phyloP scores from a whole-genome alignment of 441 rosid species.

The Euphorbia celastroides region DNA sequence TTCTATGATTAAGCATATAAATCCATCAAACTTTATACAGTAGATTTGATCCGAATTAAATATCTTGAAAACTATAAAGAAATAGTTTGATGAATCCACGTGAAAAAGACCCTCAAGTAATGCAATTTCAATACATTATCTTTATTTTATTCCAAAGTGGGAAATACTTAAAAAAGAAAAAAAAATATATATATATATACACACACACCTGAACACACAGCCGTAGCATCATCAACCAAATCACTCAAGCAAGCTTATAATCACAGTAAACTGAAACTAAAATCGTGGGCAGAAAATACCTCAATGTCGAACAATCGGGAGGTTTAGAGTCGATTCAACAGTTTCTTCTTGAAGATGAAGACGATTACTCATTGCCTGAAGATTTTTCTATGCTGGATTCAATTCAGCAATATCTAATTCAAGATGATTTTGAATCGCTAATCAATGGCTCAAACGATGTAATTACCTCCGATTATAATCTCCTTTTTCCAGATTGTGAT shows the following conservation, averaged over 20 bases:
- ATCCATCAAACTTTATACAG: too few relatives aligned
- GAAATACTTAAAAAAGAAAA: too few relatives aligned
- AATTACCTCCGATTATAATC: not conserved
- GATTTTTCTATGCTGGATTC: conserved; percentile 15
- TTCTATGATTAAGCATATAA: too few relatives aligned
- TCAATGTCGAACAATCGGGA: not conserved
- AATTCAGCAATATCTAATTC: conserved; percentile 20
- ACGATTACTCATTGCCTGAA: not conserved
- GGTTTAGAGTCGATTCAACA: not conserved
- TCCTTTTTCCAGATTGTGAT: conserved; percentile 4
- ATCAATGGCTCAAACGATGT: not conserved
- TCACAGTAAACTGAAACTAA: not conserved
- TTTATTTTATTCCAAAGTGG: too few relatives aligned
- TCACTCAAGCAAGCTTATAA: not conserved
- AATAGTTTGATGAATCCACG: too few relatives aligned
- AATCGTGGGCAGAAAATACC: not conserved
- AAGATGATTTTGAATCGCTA: conserved; percentile 5
- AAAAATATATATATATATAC: not conserved
- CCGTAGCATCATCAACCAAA: not conserved
- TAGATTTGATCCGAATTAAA: too few relatives aligned
- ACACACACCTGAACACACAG: not conserved
- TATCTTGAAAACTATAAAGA: too few relatives aligned
- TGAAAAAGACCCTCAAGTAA: too few relatives aligned
- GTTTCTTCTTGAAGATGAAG: not conserved
- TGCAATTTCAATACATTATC: too few relatives aligned